Base-by-base conservation (phyloP, 2,329 filamentous ascomycete genomes). In the Colletotrichum theobromicola region DNA sequence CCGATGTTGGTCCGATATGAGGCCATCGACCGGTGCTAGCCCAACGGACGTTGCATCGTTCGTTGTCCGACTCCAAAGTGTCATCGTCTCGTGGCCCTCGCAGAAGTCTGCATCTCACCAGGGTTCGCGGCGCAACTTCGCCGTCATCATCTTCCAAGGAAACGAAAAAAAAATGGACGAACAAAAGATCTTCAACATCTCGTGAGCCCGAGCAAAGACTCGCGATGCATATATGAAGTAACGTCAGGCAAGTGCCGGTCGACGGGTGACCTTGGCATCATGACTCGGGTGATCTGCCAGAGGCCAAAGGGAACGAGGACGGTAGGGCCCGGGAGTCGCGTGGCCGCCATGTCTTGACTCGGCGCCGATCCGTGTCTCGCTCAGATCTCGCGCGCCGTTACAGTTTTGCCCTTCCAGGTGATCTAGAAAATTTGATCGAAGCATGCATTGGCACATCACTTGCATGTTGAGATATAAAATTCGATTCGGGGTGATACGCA, bases 291-390 rank as follows among this genome's bases (percentile, higher is more conserved):
- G 42, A 61, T 62, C 10, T 26, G 24, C 8, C 13, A n/a, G 21
- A 28, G 24, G 69, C 28, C 15, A 21, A 58, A 46, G 37, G 16
- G n/a, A 37, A 37, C 18, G 32, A 57, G 32, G 35, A 12, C 32
- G 58, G 46, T 57, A 69, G 34, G 70, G 70, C 57, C 57, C 64
- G 65, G 46, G 34, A 53, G 42, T 30, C 71, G 60, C 66, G 71
- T 65, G 71, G 72, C 34, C 55, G 68, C 68, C 68, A 72, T 63
- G 61, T 58, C 68, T 72, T 74, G 68, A 74, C 62, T 63, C 72
- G 61, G 68, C 35, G 57, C 68, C 37, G 72, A 74, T 72, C 68
- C 32, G 62, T 72, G 68, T 67, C 72, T 63, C 50, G 68, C 60
- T 46, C 68, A 55, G 62, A 46, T 72, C 21, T 71, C 62, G 62